These are phyloP conservation scores for Pouteria campechiana DNA, from an alignment of 179 eudicot genomes.

Conservation along the genomic window DNA sequence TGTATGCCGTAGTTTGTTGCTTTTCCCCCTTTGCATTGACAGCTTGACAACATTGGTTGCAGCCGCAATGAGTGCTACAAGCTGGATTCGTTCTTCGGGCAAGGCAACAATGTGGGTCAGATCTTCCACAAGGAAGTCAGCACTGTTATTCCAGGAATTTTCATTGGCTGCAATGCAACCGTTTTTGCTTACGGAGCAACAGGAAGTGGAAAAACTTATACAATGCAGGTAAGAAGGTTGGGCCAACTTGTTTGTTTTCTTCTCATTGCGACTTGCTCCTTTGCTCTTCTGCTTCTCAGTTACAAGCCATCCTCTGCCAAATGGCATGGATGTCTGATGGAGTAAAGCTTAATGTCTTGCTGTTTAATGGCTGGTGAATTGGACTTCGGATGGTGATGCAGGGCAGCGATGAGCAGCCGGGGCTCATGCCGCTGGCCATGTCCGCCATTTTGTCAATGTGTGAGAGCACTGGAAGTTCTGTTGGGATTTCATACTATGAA, in stretches of 20 bases:
- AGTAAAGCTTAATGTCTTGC: too few species aligned
- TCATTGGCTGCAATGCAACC: conserved; percentile 63
- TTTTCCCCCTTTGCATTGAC: too few species aligned
- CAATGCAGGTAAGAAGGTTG: conserved; percentile 61
- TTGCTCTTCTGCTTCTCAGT: too few species aligned
- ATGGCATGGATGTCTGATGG: too few species aligned
- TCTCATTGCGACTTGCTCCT: neutral
- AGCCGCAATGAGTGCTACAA: conserved; percentile 79
- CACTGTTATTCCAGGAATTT: conserved; percentile 56
- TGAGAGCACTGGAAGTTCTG: conserved; percentile 36
- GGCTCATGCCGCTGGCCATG: conserved; percentile 61
- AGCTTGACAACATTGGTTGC: too few species aligned
- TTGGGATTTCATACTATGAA: conserved; percentile 72
- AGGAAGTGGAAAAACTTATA: conserved; percentile 89
- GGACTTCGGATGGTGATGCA: conserved; percentile 21
- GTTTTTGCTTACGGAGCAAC: conserved; percentile 98
- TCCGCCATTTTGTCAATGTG: conserved; percentile 53
- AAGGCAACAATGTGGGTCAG: conserved; percentile 40
- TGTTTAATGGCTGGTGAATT: too few species aligned
- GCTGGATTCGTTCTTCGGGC: conserved; percentile 63
- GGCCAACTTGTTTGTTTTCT: neutral
- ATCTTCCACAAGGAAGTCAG: conserved; percentile 68
- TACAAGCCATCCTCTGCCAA: too few species aligned
- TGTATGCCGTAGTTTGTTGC: neutral
- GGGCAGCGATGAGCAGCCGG: conserved; percentile 74